Evolutionary conservation across 495 filamentous ascomycete species (phyloP).

Genomic region (Aspergillus coremiiformis): DNA sequence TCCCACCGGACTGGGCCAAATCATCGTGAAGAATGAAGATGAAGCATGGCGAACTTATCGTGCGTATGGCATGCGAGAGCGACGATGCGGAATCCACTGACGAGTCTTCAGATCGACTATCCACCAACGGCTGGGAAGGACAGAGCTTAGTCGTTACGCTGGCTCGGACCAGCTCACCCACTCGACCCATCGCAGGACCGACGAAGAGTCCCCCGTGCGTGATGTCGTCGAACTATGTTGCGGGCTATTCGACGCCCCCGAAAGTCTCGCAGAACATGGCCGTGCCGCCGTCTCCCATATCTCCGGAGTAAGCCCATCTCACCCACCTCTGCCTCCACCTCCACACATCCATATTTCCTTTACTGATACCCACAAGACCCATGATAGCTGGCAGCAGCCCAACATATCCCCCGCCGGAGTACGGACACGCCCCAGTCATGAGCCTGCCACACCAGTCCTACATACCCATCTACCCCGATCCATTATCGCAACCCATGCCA

Average conservation of each 20-base stretch:
- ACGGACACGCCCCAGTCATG: slow-evolving; percentile 19
- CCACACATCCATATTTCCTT: background rate
- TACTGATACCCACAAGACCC: slow-evolving; percentile 17
- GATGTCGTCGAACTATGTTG: slow-evolving; percentile 19
- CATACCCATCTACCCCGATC: slow-evolving; percentile 30
- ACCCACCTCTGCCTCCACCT: no score
- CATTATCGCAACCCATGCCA: slow-evolving; percentile 19
- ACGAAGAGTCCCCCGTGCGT: slow-evolving; percentile 34
- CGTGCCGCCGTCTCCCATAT: slow-evolving; percentile 33
- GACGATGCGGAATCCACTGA: background rate
- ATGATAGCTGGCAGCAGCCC: slow-evolving; percentile 18
- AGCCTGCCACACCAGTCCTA: slow-evolving; percentile 22
- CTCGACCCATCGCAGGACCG: slow-evolving; percentile 38
- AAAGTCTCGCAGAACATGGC: slow-evolving; percentile 22
- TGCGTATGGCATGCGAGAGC: slow-evolving; percentile 14
- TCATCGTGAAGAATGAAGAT: slow-evolving; percentile 44
- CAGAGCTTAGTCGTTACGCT: slow-evolving; percentile 40
- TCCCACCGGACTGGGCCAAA: slow-evolving; percentile 41
- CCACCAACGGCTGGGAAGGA: slow-evolving; percentile 41
- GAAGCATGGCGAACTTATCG: slow-evolving; percentile 44
- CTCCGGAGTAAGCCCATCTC: slow-evolving; percentile 28
- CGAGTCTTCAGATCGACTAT: slow-evolving; percentile 28
- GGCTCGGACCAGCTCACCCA: slow-evolving; percentile 37
- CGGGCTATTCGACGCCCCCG: slow-evolving; percentile 35
- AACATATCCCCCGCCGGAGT: slow-evolving; percentile 25